These are phyloP conservation scores for Eucalyptus microcorys DNA, from an alignment of 345 rosid genomes.

Conservation along the genomic window DNA sequence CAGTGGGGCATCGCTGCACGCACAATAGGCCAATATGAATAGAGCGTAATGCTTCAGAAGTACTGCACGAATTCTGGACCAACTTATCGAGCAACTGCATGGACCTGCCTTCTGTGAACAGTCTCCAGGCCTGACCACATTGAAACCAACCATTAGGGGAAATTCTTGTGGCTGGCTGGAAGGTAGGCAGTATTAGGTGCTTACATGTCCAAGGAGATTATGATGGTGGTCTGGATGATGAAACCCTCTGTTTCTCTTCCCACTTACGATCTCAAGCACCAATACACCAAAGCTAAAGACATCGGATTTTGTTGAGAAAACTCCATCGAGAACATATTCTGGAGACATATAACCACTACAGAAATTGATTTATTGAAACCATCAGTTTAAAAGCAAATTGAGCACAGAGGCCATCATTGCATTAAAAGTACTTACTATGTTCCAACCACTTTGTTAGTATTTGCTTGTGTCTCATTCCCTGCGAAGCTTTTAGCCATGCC, in stretches of 20 bases:
- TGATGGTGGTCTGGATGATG: conserved; percentile 7
- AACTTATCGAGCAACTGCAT: conserved; percentile 15
- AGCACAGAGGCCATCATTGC: neutral
- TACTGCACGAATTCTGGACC: neutral
- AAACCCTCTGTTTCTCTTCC: conserved; percentile 11
- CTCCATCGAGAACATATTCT: conserved; percentile 23
- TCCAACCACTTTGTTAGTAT: conserved; percentile 3
- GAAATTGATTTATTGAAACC: neutral
- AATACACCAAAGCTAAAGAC: conserved; percentile 28
- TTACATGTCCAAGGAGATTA: conserved; percentile 24
- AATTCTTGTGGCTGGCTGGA: neutral
- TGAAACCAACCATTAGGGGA: neutral
- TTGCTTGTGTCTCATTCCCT: conserved; percentile 1
- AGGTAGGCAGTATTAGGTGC: neutral
- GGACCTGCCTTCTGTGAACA: conserved; percentile 17
- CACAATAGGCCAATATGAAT: conserved; percentile 35
- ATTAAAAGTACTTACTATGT: conserved; percentile 8
- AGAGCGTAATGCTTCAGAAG: conserved; percentile 15
- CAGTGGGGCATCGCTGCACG: conserved; percentile 23
- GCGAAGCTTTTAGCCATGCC: conserved; percentile 8
- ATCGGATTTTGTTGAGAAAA: conserved; percentile 21
- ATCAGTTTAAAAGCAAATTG: neutral
- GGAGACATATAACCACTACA: conserved; percentile 38
- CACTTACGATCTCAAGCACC: conserved; percentile 13
- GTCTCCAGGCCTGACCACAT: conserved; percentile 25